These are phyloP conservation scores for Rusavskia elegans DNA, from an alignment of 495 filamentous ascomycete species.

Conservation along the genomic window DNA sequence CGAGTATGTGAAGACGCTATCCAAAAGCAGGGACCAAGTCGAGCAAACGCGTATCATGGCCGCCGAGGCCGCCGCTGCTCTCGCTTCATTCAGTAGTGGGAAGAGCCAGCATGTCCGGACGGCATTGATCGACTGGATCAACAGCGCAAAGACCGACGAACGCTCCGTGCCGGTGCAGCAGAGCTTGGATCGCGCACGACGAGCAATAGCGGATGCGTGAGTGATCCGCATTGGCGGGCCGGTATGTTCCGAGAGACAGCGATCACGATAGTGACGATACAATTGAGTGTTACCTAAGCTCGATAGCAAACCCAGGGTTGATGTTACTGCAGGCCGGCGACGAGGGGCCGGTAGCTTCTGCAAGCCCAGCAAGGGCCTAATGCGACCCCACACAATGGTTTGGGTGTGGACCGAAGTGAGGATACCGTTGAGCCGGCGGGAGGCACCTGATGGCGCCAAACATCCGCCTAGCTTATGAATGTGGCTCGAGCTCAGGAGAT, in stretches of 20 bases:
- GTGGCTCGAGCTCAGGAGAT: background rate
- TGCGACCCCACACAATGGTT: background rate
- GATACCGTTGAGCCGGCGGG: background rate
- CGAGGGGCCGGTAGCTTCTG: background rate
- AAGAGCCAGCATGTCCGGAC: slow-evolving; percentile 1
- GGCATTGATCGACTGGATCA: slow-evolving; percentile 2
- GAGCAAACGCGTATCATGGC: slow-evolving; percentile 14
- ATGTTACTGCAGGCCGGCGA: background rate
- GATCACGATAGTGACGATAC: background rate
- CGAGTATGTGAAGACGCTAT: slow-evolving; percentile 5
- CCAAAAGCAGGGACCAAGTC: slow-evolving; percentile 7
- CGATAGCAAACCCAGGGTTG: background rate
- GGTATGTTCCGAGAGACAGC: background rate
- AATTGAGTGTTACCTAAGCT: background rate
- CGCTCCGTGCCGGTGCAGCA: slow-evolving; percentile 10
- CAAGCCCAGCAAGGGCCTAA: background rate
- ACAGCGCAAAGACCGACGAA: slow-evolving; percentile 3
- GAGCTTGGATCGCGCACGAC: slow-evolving; percentile 6
- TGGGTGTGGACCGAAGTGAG: background rate
- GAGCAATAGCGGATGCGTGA: background rate
- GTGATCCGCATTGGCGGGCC: background rate
- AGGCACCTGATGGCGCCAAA: background rate
- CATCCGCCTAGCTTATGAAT: background rate
- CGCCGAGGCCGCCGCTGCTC: slow-evolving; percentile 6
- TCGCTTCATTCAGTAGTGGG: slow-evolving; percentile 1